Evolutionary conservation across 2,329 filamentous ascomycete species (phyloP), one percentile per base, ranked within the genome.

Genomic region (Capronia epimyces): DNA sequence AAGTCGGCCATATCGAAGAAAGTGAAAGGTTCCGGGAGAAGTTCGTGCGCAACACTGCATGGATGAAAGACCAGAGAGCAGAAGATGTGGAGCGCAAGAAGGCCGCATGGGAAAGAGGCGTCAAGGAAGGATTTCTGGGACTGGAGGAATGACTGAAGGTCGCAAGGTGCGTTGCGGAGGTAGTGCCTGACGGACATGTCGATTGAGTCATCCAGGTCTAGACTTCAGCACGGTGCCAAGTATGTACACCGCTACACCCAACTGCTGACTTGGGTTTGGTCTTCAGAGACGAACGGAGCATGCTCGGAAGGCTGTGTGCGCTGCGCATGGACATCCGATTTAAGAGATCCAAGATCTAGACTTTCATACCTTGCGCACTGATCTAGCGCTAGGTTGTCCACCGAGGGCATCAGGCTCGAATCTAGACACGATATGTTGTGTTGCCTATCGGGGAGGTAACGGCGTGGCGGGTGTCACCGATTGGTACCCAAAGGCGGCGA

Each of bases 31-130:
- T 78, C 60, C 67, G 68, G 44, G 72, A 76, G 60, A 76, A 75
- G 56, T 78, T 77, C 48, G 69, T 76, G 51, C 75, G 74, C 57
- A 78, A 77, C 50, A 74, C 72, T 22, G 65, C 60, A 49, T 78
- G 75, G 75, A 74, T 75, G 53, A 73, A 72, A 47, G 71, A 71
- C 20, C 62, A 75, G 25, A 71, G 69, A 59, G 72, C 74, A 50
- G 74, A 75, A 50, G 66, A 76, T 55, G 74, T 77, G 25, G 72
- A 74, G 36, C 43, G 49, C 16, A 49, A 44, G 29, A 61, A 61
- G 40, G 55, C 59, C 29, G 51, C 52, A 8, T 62, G 57, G 57
- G 58, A 61, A 27, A 52, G 43, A 44, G 55, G 57, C n/a, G 45
- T 57, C 40, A 50, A 45, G 34, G 59, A 61, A 47, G 53, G 50